phyloP scores from a whole-genome alignment of 1,139 yeast species.

The Yamadazyma triangularis region DNA sequence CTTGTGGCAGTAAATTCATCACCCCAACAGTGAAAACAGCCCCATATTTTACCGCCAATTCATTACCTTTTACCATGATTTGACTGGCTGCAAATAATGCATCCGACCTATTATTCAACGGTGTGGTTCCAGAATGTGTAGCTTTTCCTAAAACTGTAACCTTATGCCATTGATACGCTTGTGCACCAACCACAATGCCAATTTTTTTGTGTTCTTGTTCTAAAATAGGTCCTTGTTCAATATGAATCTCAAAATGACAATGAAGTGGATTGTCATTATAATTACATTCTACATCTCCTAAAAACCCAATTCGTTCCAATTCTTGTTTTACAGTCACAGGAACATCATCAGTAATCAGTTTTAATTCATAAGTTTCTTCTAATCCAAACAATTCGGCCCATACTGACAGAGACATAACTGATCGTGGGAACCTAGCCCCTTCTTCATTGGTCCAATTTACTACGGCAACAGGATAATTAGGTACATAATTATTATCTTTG shows the following conservation, averaged over 20 bases:
- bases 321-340: constrained; percentile 51
- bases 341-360: constrained; percentile 46
- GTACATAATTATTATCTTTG: constrained; percentile 49
- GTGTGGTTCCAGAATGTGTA: constrained; percentile 70
- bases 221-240: constrained; percentile 68
- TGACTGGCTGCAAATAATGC: constrained; percentile 52
- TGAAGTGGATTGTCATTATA: constrained; percentile 49
- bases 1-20: constrained; percentile 49
- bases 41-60: constrained; percentile 43
- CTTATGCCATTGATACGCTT: constrained; percentile 59
- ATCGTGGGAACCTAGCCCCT: constrained; percentile 66
- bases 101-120: constrained; percentile 56
- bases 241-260: constrained; percentile 67
- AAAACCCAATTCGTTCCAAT: constrained; percentile 54
- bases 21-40: constrained; percentile 62
- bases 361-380: constrained; percentile 44
- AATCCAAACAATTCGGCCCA: constrained; percentile 52
- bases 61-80: constrained; percentile 51
- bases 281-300: constrained; percentile 46
- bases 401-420: constrained; percentile 61
- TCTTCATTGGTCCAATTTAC: constrained; percentile 72
- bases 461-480: constrained; percentile 59
- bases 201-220: constrained; percentile 50
- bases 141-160: constrained; percentile 53
- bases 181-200: constrained; percentile 63